Percentiles rank a stretch among this genome's conserved stretches.
Evolutionary conservation across 805 yeast species (phyloP).

Genomic region (Zygosaccharomyces pseudorouxii): DNA sequence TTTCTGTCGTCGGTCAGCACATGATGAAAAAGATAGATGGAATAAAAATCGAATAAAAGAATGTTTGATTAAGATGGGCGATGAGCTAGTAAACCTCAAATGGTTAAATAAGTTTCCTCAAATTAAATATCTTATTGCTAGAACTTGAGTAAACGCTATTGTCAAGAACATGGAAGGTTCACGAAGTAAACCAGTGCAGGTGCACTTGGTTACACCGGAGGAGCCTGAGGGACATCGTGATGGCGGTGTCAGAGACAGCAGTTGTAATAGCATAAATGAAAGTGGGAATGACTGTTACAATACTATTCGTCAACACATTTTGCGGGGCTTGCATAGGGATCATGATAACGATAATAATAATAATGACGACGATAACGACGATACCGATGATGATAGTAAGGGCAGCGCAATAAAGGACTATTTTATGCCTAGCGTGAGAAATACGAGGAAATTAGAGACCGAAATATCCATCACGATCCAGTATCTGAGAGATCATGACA

Average conservation of each 20-base stretch:
- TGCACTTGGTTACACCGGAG: slow-evolving; percentile 25
- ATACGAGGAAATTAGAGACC: slow-evolving; percentile 25
- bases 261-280: neutral
- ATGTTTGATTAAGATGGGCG: neutral
- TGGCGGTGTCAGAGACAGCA: neutral
- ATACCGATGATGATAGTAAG: neutral
- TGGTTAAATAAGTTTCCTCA: neutral
- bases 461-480: slow-evolving; percentile 18
- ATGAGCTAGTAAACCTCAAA: neutral
- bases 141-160: neutral
- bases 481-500: slow-evolving; percentile 13
- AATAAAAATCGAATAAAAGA: neutral
- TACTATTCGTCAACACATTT: neutral
- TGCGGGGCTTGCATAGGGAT: neutral
- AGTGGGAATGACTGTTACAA: neutral
- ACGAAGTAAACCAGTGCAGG: slow-evolving; percentile 8
- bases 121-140: neutral
- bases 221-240: slow-evolving; percentile 14
- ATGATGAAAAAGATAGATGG: neutral
- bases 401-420: neutral
- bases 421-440: slow-evolving; percentile 19
- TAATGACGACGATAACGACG: neutral
- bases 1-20: slow-evolving; percentile 1
- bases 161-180: slow-evolving; percentile 5
- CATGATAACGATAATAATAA: slow-evolving; percentile 1